phyloP scores from a whole-genome alignment of 2,329 filamentous ascomycete genomes.

The Chalara sp. region DNA sequence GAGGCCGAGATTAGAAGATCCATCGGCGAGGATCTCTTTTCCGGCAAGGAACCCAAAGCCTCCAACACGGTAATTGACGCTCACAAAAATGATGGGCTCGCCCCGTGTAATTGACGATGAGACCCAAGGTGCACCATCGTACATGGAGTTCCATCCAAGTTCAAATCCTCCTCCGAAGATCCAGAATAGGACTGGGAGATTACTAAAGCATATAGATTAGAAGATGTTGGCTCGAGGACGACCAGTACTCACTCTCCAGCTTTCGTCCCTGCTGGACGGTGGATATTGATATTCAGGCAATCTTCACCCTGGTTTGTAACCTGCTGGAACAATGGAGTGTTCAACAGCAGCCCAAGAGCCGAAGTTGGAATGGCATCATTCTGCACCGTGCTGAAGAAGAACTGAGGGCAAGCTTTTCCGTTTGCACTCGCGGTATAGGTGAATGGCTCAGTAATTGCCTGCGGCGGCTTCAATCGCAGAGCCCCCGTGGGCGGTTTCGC shows the following conservation, averaged over 20 bases:
- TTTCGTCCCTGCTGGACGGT: constrained; percentile 51
- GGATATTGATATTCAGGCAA: constrained; percentile 55
- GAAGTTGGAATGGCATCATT: constrained; percentile 30
- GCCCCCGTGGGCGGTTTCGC: constrained; percentile 61
- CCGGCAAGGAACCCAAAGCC: constrained; percentile 71
- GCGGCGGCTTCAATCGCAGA: constrained; percentile 63
- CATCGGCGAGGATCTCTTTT: constrained; percentile 59
- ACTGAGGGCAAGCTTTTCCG: constrained; percentile 64
- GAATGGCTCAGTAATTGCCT: constrained; percentile 49
- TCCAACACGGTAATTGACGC: constrained; percentile 70
- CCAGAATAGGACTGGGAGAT: constrained; percentile 63
- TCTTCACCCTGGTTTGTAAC: constrained; percentile 52
- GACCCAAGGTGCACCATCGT: constrained; percentile 42
- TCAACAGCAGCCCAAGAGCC: constrained; percentile 42
- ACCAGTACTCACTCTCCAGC: neutral
- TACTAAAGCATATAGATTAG: constrained; percentile 33
- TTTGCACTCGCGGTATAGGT: constrained; percentile 51
- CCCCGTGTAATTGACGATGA: constrained; percentile 36
- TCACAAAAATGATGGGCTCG: constrained; percentile 67
- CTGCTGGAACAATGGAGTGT: constrained; percentile 50
- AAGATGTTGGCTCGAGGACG: neutral
- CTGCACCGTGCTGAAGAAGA: constrained; percentile 48
- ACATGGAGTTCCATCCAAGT: neutral
- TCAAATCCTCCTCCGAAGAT: constrained; percentile 56
- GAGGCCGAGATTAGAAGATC: constrained; percentile 63